Evolutionary conservation across 257 asterid species (phyloP).

Genomic region (Fraxinus pennsylvanica): DNA sequence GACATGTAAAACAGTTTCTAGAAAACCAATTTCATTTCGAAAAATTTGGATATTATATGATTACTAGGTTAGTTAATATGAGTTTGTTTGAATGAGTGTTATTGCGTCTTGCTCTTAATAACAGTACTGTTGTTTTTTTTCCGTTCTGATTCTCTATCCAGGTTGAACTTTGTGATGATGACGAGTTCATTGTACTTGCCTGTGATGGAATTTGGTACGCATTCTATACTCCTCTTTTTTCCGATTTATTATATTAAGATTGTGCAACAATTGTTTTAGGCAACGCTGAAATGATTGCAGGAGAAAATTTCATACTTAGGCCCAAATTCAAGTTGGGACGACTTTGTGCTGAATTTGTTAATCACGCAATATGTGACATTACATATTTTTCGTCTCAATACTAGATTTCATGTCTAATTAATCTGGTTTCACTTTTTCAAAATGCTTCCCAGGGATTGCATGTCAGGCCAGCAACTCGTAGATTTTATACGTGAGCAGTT

Average conservation of each 20-base stretch:
- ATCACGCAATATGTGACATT: neutral
- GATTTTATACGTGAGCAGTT: constrained; percentile 53
- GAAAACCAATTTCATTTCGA: neutral
- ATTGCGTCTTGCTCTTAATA: neutral
- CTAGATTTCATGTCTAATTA: neutral
- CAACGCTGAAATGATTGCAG: neutral
- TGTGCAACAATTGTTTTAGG: neutral
- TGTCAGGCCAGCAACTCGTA: constrained; percentile 57
- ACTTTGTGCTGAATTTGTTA: neutral
- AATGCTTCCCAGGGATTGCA: constrained; percentile 45
- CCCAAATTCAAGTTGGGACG: neutral
- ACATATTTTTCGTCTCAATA: neutral
- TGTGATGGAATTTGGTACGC: constrained; percentile 57
- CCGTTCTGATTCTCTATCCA: constrained; percentile 2
- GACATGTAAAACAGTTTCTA: neutral
- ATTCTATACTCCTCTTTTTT: neutral
- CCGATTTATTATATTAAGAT: neutral
- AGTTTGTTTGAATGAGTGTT: neutral
- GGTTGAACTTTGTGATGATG: constrained; percentile 49
- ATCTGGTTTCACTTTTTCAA: neutral
- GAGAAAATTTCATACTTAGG: neutral
- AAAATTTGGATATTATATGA: neutral
- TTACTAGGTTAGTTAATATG: neutral
- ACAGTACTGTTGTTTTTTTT: neutral
- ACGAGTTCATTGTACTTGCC: constrained; percentile 54